These are phyloP conservation scores for Leccinum angustisporum DNA, from an alignment of 1,284 basidiomycete genomes.

Conservation along the genomic window DNA sequence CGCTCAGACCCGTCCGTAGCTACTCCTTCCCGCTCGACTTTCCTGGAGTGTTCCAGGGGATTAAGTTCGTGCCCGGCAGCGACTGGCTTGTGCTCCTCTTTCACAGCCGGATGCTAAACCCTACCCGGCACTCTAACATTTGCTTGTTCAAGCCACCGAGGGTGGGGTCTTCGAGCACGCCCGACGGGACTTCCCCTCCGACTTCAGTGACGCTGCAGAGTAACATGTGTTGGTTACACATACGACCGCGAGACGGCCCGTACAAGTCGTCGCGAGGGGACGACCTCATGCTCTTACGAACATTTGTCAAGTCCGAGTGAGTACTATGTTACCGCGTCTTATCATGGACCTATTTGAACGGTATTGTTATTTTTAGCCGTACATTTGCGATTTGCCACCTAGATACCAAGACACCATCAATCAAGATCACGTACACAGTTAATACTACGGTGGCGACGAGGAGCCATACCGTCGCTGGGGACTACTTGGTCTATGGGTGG, in stretches of 20 bases:
- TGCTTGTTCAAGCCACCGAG: constrained; percentile 28
- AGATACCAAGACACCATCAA: constrained; percentile 27
- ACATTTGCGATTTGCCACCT: constrained; percentile 32
- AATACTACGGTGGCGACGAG: constrained; percentile 21
- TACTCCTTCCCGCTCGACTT: constrained; percentile 24
- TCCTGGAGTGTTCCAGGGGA: constrained; percentile 32
- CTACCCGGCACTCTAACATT: constrained; percentile 31
- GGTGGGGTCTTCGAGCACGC: background rate
- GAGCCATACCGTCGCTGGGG: constrained; percentile 28
- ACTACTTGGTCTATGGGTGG: constrained; percentile 33
- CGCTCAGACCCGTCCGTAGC: no score
- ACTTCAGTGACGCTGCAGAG: constrained; percentile 29
- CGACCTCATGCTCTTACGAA: constrained; percentile 29
- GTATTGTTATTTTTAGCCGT: constrained; percentile 6
- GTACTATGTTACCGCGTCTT: background rate
- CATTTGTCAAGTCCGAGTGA: constrained; percentile 30
- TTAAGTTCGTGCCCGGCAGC: constrained; percentile 31
- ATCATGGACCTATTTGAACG: background rate
- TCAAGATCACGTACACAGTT: constrained; percentile 30
- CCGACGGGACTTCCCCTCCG: background rate
- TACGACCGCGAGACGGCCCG: constrained; percentile 24
- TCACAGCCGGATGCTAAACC: constrained; percentile 34
- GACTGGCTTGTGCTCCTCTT: constrained; percentile 33
- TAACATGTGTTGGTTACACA: constrained; percentile 29
- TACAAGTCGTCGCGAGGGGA: constrained; percentile 35